These are phyloP conservation scores for Jaenimonas drosophilae DNA, from an alignment of 208 protist species.

Conservation along the genomic window DNA sequence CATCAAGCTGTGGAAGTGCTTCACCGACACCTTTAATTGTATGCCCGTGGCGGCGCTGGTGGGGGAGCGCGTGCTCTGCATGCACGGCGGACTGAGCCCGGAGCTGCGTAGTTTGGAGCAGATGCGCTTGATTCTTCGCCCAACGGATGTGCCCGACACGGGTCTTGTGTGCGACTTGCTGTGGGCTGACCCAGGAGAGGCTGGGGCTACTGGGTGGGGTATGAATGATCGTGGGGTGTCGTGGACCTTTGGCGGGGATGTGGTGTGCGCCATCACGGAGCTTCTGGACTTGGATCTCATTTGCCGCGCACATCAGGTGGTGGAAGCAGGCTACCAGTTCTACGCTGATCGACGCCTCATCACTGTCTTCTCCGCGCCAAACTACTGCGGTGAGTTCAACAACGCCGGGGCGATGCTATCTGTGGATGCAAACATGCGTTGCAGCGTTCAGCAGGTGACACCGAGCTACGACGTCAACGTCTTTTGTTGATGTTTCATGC, in stretches of 20 bases:
- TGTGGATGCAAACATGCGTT: slow-evolving; percentile 93
- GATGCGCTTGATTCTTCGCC: slow-evolving; percentile 86
- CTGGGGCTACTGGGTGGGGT: slow-evolving; percentile 80
- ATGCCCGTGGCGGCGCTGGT: slow-evolving; percentile 39
- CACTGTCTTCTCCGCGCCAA: slow-evolving; percentile 97
- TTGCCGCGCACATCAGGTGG: slow-evolving; percentile 96
- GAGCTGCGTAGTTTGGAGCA: slow-evolving; percentile 88
- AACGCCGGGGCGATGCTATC: slow-evolving; percentile 97
- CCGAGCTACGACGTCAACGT: slow-evolving; percentile 7
- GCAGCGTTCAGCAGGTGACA: slow-evolving; percentile 28
- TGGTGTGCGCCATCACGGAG: slow-evolving; percentile 89
- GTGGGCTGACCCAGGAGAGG: slow-evolving; percentile 95
- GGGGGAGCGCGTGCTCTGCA: slow-evolving; percentile 36
- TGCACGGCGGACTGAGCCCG: slow-evolving; percentile 57
- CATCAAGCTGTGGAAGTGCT: slow-evolving; percentile 34
- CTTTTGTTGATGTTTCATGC: too few relatives aligned
- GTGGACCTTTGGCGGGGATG: slow-evolving; percentile 94
- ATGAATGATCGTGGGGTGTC: slow-evolving; percentile 97
- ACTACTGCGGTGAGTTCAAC: slow-evolving; percentile 99
- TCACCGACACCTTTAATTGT: slow-evolving; percentile 81
- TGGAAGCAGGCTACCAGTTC: slow-evolving; percentile 98
- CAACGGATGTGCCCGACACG: slow-evolving; percentile 96
- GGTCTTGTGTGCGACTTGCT: slow-evolving; percentile 97
- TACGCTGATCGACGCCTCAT: slow-evolving; percentile 96
- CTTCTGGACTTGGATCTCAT: slow-evolving; percentile 96